Conservation (phyloP, 495 filamentous ascomycete genomes). For the Trichoderma erinaceum region DNA sequence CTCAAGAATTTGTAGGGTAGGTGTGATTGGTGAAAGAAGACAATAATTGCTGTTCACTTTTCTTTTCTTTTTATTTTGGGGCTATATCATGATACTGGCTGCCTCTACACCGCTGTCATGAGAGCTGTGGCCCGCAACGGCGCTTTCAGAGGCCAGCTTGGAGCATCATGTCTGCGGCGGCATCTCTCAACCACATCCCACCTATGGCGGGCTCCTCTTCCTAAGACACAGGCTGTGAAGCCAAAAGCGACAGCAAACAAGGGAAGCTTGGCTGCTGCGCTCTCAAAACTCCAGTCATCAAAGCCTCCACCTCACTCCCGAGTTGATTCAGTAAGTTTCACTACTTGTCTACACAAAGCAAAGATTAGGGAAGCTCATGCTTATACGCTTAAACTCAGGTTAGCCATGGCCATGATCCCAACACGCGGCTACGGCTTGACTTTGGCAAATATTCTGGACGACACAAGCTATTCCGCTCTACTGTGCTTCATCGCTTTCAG, state of each 20-base stretch:
- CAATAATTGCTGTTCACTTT: neutral
- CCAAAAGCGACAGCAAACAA: neutral
- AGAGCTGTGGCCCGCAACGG: slow-evolving; percentile 7
- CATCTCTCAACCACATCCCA: slow-evolving; percentile 1
- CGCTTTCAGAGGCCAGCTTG: slow-evolving; percentile 1
- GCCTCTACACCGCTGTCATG: neutral
- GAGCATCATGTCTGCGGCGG: slow-evolving; percentile 2
- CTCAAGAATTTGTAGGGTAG: neutral
- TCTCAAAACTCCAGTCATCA: neutral
- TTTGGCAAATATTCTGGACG: neutral
- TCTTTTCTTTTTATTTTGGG: neutral
- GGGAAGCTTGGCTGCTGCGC: neutral
- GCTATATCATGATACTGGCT: neutral
- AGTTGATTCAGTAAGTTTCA: slow-evolving; percentile 1
- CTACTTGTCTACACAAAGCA: neutral
- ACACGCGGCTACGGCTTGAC: slow-evolving; percentile 6
- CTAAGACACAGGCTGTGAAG: neutral
- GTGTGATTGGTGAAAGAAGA: neutral
- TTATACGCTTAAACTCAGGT: neutral
- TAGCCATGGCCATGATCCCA: slow-evolving; percentile 12
- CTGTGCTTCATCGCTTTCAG: slow-evolving; percentile 5
- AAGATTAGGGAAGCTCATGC: neutral
- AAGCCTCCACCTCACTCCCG: neutral
- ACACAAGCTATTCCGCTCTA: slow-evolving; percentile 3
- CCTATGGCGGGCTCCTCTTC: neutral